Base-by-base conservation (phyloP, 1,284 basidiomycete genomes). In the Pseudozyma sp. region DNA sequence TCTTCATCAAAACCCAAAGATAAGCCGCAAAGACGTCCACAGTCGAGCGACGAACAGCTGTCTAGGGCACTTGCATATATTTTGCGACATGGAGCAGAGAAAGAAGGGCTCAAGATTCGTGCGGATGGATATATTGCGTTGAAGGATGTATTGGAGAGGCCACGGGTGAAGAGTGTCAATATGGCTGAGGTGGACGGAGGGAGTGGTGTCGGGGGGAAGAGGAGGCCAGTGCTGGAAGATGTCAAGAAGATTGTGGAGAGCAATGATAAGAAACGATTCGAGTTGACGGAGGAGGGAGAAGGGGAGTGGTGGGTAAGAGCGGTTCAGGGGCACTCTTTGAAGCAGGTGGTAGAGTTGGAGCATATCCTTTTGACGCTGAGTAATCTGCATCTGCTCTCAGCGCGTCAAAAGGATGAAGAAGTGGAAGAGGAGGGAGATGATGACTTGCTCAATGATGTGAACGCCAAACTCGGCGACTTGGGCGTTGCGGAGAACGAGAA, bases 291-390 rank as follows among this genome's bases (percentile, higher is more conserved):
- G 85, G 87, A 69, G 21, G 39, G 19, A 5, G 45, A 48, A 8
- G 55, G 36, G 13, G 59, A 60, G 25, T 95, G 91, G 90, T 55
- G 77, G 52, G 64, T 83, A 25, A 95, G 94, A 51, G 96, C 96
- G 0, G 94, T 93, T 70, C 96, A 98, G 86, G 97, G 96, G 0
- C 96, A 98, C 86, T 93, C 94, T 2, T 87, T 95, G 43, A 72
- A 66, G 40, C 89, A 90, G 86, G 93, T 91, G 3, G 69, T 66
- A 1, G 70, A 77, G 40, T 43, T 83, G 21, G 50, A 69, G 16
- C 76, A 80, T 36, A 52, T 52, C 1, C 39, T 42, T 2, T 40
- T 84, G 12, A 80, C 59, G 2, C 43, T 58, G 10, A 48, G 56
- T 19, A 84, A 78, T 52, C 59, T 83, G 19, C 40, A 55, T 1